Conservation (phyloP, 2,329 filamentous ascomycete genomes). For the Pseudogymnoascus sp. region DNA sequence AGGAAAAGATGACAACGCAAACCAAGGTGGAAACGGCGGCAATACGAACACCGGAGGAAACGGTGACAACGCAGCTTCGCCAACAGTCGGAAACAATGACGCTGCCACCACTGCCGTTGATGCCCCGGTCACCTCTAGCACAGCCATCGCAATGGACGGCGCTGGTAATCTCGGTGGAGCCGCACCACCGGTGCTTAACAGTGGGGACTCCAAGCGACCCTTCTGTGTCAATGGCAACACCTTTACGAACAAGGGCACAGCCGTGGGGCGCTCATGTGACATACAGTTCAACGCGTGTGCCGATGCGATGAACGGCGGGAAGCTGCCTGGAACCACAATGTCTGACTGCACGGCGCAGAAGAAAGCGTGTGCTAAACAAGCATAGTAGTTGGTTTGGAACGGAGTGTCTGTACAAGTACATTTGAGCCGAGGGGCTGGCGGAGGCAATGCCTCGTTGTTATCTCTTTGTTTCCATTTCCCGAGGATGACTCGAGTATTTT, state of each 20-base stretch:
- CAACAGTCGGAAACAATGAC: too few relatives aligned
- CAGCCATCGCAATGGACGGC: background rate
- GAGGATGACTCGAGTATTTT: background rate
- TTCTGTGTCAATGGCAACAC: slow-evolving; percentile 48
- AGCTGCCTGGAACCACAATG: slow-evolving; percentile 15
- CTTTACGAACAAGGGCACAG: slow-evolving; percentile 47
- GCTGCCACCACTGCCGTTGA: background rate
- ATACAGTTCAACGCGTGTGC: slow-evolving; percentile 55
- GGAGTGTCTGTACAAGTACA: background rate
- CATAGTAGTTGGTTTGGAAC: background rate
- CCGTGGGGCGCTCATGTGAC: slow-evolving; percentile 51
- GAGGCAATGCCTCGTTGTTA: background rate
- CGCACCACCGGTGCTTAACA: slow-evolving; percentile 42
- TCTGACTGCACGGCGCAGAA: slow-evolving; percentile 20
- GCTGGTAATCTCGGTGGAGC: slow-evolving; percentile 37
- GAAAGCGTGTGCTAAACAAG: slow-evolving; percentile 13
- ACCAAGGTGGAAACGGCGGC: too few relatives aligned
- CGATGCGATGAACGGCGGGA: slow-evolving; percentile 45
- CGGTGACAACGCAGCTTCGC: too few relatives aligned
- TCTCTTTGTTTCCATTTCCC: background rate
- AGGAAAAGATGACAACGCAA: too few relatives aligned
- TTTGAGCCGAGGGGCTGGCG: background rate
- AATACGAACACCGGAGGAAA: too few relatives aligned
- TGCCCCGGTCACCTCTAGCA: background rate
- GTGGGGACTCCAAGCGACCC: slow-evolving; percentile 41